Base-by-base conservation (phyloP, 2,329 filamentous ascomycete genomes). In the Ceratocystis cubensis region DNA sequence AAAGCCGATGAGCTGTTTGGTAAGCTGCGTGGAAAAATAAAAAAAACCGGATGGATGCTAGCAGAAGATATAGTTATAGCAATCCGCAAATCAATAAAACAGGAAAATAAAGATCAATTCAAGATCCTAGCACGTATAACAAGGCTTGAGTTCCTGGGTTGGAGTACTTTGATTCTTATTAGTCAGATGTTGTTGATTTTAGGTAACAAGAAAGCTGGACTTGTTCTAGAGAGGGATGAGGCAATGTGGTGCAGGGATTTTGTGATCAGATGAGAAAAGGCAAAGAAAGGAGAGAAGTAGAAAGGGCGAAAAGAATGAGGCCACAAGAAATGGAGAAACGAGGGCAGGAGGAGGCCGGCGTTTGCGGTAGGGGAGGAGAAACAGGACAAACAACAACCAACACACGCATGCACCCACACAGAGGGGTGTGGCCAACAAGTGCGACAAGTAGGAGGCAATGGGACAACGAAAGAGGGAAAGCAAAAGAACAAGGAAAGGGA, bases 111-210 rank as follows among this genome's bases (percentile, higher is more conserved):
- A 28, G 33, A 28, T 17, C 37, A 65, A 65, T 30, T 61, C 15
- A 13, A 63, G 20, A 63, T 59, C 56, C 56, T 25, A 4, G 56
- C n/a, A 59, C 56, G 56, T 59, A 37, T 37, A 33, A 30, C 28
- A 59, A 63, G 61, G 44, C 46, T 48, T 61, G 64, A n/a, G 57
- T 48, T 56, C 41, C 37, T 61, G 22, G 56, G 44, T 64, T 67
- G 67, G 69, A 53, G 66, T 62, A 63, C 22, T 30, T 57, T 61
- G 61, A 69, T 71, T 71, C 69, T 66, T 72, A 72, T 72, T 72
- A 72, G 71, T 72, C 71, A 72, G 70, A 37, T 61, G 63, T 65
- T 37, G 69, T 67, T 66, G 68, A 64, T 70, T 68, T 72, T 72
- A 72, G 70, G 71, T 72, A 72, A 72, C 66, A 67, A 66, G 64